phyloP scores from a whole-genome alignment of 2,329 filamentous ascomycete species.

The Magnaporthiopsis incrustans region DNA sequence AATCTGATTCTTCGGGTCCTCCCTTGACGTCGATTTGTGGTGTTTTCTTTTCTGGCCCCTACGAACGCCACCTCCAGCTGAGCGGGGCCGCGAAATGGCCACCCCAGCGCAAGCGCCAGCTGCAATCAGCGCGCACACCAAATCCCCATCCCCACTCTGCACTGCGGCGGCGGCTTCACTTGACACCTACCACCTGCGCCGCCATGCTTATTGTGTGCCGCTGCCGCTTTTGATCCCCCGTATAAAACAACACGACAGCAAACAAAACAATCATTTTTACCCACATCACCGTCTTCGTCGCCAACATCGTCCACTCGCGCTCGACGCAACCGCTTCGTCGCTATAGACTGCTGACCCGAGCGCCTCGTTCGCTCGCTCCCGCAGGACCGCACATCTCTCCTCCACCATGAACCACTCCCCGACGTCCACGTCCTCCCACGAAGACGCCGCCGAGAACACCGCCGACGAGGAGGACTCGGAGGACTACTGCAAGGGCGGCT shows the following conservation, averaged over 20 bases:
- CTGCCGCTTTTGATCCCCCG: not conserved
- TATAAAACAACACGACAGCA: not conserved
- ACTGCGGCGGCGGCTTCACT: constrained; percentile 8
- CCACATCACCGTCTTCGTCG: not conserved
- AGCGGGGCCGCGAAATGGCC: not conserved
- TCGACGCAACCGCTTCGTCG: not conserved
- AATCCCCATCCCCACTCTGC: not conserved
- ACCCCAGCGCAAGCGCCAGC: not conserved
- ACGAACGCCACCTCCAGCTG: not conserved
- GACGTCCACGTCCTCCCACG: constrained; percentile 67
- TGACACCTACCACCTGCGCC: not conserved
- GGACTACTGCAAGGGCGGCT: constrained; percentile 98
- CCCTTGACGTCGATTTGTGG: not conserved
- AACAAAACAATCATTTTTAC: not conserved
- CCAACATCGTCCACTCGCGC: not conserved
- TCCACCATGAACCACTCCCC: constrained; percentile 60
- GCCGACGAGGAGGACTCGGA: constrained; percentile 98
- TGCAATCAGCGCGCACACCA: not conserved
- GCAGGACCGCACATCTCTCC: constrained; percentile 48
- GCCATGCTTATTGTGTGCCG: not conserved
- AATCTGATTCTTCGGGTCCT: not conserved
- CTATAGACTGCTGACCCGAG: not conserved
- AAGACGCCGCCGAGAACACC: constrained; percentile 82
- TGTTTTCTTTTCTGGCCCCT: too few relatives aligned
- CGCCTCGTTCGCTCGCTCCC: not conserved